Conservation (phyloP, 2,329 filamentous ascomycete species). For the Helotiales sp. region DNA sequence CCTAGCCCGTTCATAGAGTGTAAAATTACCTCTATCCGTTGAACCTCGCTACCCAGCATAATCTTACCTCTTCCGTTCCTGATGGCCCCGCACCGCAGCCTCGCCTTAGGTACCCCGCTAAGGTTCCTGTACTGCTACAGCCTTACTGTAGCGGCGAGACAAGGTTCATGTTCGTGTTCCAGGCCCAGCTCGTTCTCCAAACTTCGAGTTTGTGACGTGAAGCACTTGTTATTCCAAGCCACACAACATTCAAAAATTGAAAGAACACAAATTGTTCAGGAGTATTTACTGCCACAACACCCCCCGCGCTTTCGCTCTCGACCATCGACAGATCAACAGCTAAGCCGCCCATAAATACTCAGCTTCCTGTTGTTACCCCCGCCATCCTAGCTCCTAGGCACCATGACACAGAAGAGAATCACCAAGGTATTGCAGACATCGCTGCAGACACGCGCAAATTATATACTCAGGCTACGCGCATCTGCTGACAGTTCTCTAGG, state of each 20-base stretch:
- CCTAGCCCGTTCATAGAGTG: too few species aligned
- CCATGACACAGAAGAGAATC: slow-evolving; percentile 33
- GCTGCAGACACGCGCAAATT: neutral
- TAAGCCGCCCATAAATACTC: neutral
- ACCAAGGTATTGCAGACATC: slow-evolving; percentile 21
- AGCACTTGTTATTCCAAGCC: slow-evolving; percentile 1
- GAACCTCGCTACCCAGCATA: too few species aligned
- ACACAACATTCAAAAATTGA: too few species aligned
- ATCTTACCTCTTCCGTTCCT: too few species aligned
- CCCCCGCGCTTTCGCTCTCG: neutral
- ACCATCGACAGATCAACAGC: neutral
- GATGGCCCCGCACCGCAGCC: too few species aligned
- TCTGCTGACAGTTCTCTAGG: slow-evolving; percentile 42
- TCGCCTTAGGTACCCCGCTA: too few species aligned
- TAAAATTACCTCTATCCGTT: too few species aligned
- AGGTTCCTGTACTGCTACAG: too few species aligned
- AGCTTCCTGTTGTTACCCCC: neutral
- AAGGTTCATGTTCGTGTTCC: too few species aligned
- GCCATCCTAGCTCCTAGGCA: neutral
- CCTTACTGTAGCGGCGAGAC: too few species aligned
- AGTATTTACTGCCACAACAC: neutral
- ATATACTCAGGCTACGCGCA: too few species aligned
- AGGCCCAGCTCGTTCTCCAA: neutral
- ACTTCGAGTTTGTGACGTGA: neutral
- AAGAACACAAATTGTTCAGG: neutral